Evolutionary conservation across 345 rosid species (phyloP).

Genomic region (Populus euphratica): DNA sequence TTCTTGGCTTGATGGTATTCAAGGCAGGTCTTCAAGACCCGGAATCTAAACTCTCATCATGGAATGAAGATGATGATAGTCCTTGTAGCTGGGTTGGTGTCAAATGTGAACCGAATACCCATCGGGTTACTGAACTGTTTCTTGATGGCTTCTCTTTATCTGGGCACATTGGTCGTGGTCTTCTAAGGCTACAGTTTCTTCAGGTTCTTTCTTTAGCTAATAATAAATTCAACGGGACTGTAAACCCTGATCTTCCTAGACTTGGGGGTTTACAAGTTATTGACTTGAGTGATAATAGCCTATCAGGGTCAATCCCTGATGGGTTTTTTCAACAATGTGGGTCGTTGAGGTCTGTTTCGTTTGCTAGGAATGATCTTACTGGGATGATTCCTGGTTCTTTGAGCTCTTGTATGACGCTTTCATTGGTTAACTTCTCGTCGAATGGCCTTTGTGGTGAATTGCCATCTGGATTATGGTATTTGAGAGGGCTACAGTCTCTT

Average conservation of each 20-base stretch:
- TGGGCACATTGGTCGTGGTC: constrained; percentile 85
- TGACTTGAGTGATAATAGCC: constrained; percentile 47
- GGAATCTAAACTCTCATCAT: constrained; percentile 59
- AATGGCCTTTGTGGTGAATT: constrained; percentile 25
- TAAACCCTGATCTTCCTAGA: constrained; percentile 58
- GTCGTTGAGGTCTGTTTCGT: constrained; percentile 27
- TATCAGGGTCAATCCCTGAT: constrained; percentile 30
- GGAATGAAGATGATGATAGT: constrained; percentile 80
- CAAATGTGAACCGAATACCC: constrained; percentile 67
- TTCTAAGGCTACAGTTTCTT: constrained; percentile 66
- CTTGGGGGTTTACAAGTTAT: constrained; percentile 57
- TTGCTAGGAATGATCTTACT: constrained; percentile 24
- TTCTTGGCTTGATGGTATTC: constrained; percentile 65
- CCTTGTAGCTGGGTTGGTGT: constrained; percentile 84
- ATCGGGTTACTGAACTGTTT: constrained; percentile 66
- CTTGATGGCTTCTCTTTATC: constrained; percentile 79
- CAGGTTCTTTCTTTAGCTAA: constrained; percentile 65
- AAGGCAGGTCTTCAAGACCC: constrained; percentile 86
- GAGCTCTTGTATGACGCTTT: constrained; percentile 16
- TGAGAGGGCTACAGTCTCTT: constrained; percentile 29
- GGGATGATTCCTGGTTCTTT: constrained; percentile 26
- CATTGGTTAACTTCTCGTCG: constrained; percentile 23
- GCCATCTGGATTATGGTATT: constrained; percentile 26
- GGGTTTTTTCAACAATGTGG: constrained; percentile 32
- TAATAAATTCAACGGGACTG: constrained; percentile 42